A percentile compares a stretch with the other conserved stretches of the same genome.
These are phyloP conservation scores for Zasmidium cellare DNA, from an alignment of 2,329 filamentous ascomycete species.

Conservation along the genomic window DNA sequence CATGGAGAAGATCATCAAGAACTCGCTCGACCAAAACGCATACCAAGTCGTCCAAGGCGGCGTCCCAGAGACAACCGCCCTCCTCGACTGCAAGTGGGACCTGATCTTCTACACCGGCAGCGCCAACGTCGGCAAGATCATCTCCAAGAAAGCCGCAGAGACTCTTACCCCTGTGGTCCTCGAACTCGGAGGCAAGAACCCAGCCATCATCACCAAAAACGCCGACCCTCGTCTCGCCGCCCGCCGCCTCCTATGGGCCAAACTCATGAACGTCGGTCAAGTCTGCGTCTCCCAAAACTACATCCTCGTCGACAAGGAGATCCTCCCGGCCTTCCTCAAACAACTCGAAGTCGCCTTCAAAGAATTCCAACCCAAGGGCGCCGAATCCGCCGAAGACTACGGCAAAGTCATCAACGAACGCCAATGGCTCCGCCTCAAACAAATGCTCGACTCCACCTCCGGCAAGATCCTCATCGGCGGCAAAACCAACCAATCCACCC, in stretches of 20 bases:
- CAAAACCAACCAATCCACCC: constrained; percentile 72
- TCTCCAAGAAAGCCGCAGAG: constrained; percentile 55
- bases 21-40: constrained; percentile 72
- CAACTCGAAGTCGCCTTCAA: constrained; percentile 69
- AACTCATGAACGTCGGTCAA: constrained; percentile 83
- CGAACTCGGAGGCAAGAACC: constrained; percentile 89
- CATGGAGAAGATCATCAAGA: constrained; percentile 74
- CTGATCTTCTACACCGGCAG: constrained; percentile 97
- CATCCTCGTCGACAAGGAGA: constrained; percentile 74
- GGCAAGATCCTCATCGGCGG: constrained; percentile 89
- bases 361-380: constrained; percentile 81
- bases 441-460: constrained; percentile 79
- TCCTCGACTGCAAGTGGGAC: constrained; percentile 90
- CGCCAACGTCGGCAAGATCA: constrained; percentile 65
- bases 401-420: constrained; percentile 76
- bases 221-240: constrained; percentile 80
- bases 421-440: constrained; percentile 81
- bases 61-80: constrained; percentile 73
- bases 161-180: constrained; percentile 76
- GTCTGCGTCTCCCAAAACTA: constrained; percentile 94
- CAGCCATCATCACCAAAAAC: constrained; percentile 84
- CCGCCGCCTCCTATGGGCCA: constrained; percentile 83
- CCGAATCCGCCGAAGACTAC: constrained; percentile 75
- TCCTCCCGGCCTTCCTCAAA: constrained; percentile 65
- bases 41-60: constrained; percentile 80